Conservation (phyloP, 306 rosid genomes). For the Vigna nakashimae region DNA sequence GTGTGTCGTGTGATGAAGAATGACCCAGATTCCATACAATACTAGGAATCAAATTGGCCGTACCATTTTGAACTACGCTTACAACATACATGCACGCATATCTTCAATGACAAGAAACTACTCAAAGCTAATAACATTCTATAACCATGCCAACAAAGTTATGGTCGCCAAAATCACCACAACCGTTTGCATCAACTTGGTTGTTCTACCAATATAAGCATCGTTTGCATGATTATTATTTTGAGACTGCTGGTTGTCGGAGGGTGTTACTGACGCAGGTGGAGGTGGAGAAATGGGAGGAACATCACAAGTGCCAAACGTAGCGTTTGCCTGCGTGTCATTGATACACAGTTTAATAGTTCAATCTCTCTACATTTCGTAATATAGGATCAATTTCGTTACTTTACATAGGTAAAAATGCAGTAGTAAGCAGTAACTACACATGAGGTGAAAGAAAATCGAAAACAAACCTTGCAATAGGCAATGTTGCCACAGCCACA, state of each 20-base stretch:
- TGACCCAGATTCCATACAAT: conserved; percentile 44
- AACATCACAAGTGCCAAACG: conserved; percentile 75
- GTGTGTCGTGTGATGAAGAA: conserved; percentile 36
- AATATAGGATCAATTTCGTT: neutral
- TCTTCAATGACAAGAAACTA: conserved; percentile 41
- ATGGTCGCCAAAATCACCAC: conserved; percentile 52
- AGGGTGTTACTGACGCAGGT: conserved; percentile 58
- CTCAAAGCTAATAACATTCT: conserved; percentile 41
- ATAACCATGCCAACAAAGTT: conserved; percentile 47
- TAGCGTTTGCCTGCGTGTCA: conserved; percentile 61
- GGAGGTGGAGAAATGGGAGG: conserved; percentile 93
- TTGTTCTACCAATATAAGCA: conserved; percentile 49
- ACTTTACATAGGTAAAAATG: neutral
- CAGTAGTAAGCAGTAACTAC: neutral
- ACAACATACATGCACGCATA: conserved; percentile 36
- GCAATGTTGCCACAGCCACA: conserved; percentile 92
- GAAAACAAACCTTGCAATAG: conserved; percentile 83
- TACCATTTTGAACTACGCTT: conserved; percentile 30
- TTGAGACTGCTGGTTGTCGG: conserved; percentile 28
- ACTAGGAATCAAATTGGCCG: conserved; percentile 41
- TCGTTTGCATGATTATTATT: conserved; percentile 30
- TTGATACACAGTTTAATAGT: conserved; percentile 6
- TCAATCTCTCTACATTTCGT: neutral
- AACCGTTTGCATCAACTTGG: conserved; percentile 48
- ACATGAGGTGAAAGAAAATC: conserved; percentile 29